Conservation (phyloP, 2,329 filamentous ascomycete genomes). For the Allantophomopsis cytisporea region DNA sequence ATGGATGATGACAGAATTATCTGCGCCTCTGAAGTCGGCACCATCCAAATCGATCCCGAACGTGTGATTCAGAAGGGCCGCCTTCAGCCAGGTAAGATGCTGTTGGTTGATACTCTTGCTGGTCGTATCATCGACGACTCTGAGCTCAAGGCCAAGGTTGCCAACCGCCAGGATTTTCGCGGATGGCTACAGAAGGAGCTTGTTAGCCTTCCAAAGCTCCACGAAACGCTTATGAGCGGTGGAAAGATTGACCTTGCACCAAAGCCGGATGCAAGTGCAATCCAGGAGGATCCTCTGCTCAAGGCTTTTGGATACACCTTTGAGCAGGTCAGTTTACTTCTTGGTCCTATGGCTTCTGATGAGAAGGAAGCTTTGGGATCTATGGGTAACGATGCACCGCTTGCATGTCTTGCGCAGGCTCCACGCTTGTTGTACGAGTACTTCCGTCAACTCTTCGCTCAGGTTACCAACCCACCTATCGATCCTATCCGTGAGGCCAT, state of each 20-base stretch:
- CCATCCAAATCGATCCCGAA: conserved; percentile 84
- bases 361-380: conserved; percentile 95
- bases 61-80: conserved; percentile 84
- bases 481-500: conserved; percentile 95
- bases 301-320: conserved; percentile 89
- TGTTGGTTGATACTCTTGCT: conserved; percentile 81
- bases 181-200: conserved; percentile 80
- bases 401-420: conserved; percentile 82
- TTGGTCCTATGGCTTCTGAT: conserved; percentile 92
- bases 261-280: conserved; percentile 50
- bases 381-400: conserved; percentile 92
- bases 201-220: conserved; percentile 64
- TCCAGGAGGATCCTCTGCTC: conserved; percentile 76
- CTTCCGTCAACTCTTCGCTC: conserved; percentile 93
- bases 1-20: conserved; percentile 95
- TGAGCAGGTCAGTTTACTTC: conserved; percentile 82
- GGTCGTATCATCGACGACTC: conserved; percentile 90
- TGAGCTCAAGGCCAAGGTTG: conserved; percentile 80
- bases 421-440: conserved; percentile 89
- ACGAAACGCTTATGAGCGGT: conserved; percentile 44
- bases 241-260: conserved; percentile 49
- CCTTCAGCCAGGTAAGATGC: conserved; percentile 88
- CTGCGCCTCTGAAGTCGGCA: conserved; percentile 91
- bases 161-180: conserved; percentile 78
- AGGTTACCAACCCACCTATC: conserved; percentile 96